phyloP scores from a whole-genome alignment of 2,329 filamentous ascomycete genomes.

The Colletotrichum plurivorum region DNA sequence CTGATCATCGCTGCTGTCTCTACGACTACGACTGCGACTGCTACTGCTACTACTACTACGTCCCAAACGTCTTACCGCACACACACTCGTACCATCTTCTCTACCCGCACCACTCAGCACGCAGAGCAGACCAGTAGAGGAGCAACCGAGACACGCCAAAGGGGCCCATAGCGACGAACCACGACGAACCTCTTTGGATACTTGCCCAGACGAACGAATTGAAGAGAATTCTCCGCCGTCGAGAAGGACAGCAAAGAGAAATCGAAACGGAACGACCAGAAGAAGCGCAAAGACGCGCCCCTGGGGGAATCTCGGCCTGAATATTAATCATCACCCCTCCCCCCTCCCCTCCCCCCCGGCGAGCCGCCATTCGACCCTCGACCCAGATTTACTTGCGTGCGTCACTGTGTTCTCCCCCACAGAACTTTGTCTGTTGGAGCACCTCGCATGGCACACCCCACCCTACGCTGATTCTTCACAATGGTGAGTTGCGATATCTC shows the following conservation, averaged over 20 bases:
- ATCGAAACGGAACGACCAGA: neutral
- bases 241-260: neutral
- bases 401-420: slow-evolving; percentile 24
- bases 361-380: slow-evolving; percentile 11
- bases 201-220: neutral
- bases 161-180: neutral
- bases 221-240: neutral
- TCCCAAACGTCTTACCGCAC: slow-evolving; percentile 9
- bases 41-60: neutral
- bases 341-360: neutral
- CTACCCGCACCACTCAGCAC: neutral
- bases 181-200: neutral
- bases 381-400: slow-evolving; percentile 29
- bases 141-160: neutral
- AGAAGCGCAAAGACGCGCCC: neutral
- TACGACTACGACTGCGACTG: neutral
- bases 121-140: neutral
- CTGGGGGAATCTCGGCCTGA: neutral
- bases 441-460: slow-evolving; percentile 39
- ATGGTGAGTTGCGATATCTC: slow-evolving; percentile 34
- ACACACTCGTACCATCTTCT: neutral
- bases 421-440: slow-evolving; percentile 37
- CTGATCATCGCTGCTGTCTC: neutral
- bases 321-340: slow-evolving; percentile 19
- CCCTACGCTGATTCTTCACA: slow-evolving; percentile 32